Conservation (phyloP, 2,329 filamentous ascomycete species). For the Cordyceps cicadae region DNA sequence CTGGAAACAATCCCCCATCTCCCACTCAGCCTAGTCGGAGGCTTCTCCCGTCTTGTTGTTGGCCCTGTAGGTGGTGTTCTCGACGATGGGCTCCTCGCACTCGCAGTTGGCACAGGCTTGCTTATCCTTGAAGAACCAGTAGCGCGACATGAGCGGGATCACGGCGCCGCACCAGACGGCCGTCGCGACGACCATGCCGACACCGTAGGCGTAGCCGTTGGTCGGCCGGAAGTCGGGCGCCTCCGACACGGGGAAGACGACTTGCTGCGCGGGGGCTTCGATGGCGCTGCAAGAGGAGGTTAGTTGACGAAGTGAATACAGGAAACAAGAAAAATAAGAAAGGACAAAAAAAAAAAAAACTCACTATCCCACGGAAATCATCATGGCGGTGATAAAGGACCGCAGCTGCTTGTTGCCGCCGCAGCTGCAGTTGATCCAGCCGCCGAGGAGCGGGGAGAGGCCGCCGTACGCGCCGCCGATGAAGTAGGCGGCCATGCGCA, state of each 20-base stretch:
- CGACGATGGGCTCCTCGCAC: neutral
- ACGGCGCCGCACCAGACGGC: slow-evolving; percentile 9
- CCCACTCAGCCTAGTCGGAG: neutral
- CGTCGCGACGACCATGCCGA: slow-evolving; percentile 9
- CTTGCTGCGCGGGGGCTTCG: slow-evolving; percentile 11
- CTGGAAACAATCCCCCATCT: too few relatives aligned
- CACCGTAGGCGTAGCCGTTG: slow-evolving; percentile 7
- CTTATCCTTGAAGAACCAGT: slow-evolving; percentile 5
- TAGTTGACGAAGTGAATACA: neutral
- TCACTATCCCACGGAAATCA: slow-evolving; percentile 13
- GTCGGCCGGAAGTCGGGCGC: slow-evolving; percentile 8
- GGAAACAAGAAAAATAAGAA: neutral
- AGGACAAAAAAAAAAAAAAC: neutral
- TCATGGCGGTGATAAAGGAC: slow-evolving; percentile 9
- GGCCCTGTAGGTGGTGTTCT: neutral
- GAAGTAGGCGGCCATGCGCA: slow-evolving; percentile 12
- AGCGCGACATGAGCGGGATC: slow-evolving; percentile 6
- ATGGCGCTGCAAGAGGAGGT: neutral
- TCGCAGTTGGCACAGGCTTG: neutral
- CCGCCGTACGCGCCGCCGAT: slow-evolving; percentile 8
- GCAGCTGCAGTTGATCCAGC: slow-evolving; percentile 13
- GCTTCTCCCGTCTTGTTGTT: neutral
- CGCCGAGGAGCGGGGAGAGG: slow-evolving; percentile 9
- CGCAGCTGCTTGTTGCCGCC: slow-evolving; percentile 12
- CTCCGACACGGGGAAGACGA: slow-evolving; percentile 5